These are phyloP conservation scores for Tuber melanosporum DNA, from an alignment of 495 filamentous ascomycete species.

Conservation along the genomic window DNA sequence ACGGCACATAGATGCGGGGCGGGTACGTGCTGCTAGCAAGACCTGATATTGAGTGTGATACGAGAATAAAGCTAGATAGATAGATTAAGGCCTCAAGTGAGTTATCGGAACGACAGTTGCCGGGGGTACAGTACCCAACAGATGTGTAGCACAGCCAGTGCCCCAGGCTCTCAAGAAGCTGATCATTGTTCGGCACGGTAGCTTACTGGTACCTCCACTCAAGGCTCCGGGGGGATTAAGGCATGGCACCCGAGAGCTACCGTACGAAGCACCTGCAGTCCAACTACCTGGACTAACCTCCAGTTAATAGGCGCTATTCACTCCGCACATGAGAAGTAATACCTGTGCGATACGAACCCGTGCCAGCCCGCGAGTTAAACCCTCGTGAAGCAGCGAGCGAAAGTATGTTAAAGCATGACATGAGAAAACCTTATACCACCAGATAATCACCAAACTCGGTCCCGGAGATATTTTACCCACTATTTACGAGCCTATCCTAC, in stretches of 20 bases:
- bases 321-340: neutral
- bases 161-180: neutral
- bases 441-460: neutral
- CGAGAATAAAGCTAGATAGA: neutral
- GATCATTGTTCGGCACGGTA: neutral
- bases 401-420: neutral
- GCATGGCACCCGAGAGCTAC: too few species aligned
- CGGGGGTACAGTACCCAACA: neutral
- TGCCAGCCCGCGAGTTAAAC: neutral
- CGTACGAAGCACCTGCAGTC: too few species aligned
- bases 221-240: too few species aligned
- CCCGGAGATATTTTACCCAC: too few species aligned
- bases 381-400: neutral
- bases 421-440: neutral
- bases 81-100: neutral
- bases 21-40: neutral
- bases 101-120: neutral
- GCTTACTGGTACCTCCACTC: neutral
- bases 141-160: neutral
- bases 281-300: neutral
- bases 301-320: neutral
- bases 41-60: neutral
- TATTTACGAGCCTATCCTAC: too few species aligned
- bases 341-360: neutral
- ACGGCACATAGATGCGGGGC: neutral